These are phyloP conservation scores for Martensiomyces pterosporus DNA, from an alignment of 192 early-diverging fungal species.

Conservation along the genomic window DNA sequence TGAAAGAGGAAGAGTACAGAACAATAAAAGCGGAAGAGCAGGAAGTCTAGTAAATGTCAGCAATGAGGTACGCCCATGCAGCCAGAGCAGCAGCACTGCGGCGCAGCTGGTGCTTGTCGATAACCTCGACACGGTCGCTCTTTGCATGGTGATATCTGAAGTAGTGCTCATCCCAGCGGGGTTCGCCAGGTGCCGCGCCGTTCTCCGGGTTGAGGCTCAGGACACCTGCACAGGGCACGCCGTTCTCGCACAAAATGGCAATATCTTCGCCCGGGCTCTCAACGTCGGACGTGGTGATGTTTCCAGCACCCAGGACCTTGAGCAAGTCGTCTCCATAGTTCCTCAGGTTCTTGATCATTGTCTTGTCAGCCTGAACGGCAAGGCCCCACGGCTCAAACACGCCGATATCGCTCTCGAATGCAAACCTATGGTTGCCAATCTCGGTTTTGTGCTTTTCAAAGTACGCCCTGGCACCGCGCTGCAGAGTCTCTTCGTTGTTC, in stretches of 20 bases:
- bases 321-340: slow-evolving; percentile 40
- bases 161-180: slow-evolving; percentile 48
- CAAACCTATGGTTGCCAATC: slow-evolving; percentile 43
- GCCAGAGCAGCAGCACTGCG: slow-evolving; percentile 57
- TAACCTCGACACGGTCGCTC: slow-evolving; percentile 52
- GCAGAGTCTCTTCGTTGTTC: slow-evolving; percentile 59
- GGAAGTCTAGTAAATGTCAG: slow-evolving; percentile 34
- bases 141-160: slow-evolving; percentile 58
- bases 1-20: no score
- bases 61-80: slow-evolving; percentile 56
- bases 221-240: slow-evolving; percentile 56
- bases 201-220: slow-evolving; percentile 48
- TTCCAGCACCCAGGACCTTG: slow-evolving; percentile 33
- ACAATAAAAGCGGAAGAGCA: no score
- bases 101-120: slow-evolving; percentile 55
- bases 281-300: slow-evolving; percentile 29
- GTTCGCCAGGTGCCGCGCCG: slow-evolving; percentile 24
- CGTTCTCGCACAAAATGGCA: slow-evolving; percentile 49
- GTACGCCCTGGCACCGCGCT: slow-evolving; percentile 55
- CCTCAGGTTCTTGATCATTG: slow-evolving; percentile 18
- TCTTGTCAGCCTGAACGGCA: slow-evolving; percentile 34
- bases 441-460: slow-evolving; percentile 39
- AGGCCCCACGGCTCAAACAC: slow-evolving; percentile 63
- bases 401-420: slow-evolving; percentile 59
- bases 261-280: slow-evolving; percentile 52